Conservation (phyloP, 1,284 basidiomycete species). For the Puccinia novopanici region DNA sequence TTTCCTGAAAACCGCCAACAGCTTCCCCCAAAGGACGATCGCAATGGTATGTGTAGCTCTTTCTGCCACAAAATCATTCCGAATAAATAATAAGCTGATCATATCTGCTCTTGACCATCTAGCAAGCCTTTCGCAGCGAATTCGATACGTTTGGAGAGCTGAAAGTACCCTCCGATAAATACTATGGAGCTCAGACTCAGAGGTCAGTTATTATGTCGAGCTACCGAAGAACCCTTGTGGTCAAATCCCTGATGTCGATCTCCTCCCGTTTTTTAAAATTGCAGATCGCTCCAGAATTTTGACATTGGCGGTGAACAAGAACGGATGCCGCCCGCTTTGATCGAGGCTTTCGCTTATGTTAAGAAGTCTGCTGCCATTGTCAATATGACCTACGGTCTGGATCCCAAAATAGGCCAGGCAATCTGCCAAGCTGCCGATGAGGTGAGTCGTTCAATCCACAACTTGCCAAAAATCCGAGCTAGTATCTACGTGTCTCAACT, state of each 20-base stretch:
- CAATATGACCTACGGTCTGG: conserved; percentile 86
- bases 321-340: conserved; percentile 87
- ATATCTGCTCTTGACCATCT: not conserved
- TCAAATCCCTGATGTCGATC: not conserved
- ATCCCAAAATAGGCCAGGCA: conserved; percentile 81
- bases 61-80: not conserved
- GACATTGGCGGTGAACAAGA: conserved; percentile 95
- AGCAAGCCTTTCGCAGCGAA: conserved; percentile 61
- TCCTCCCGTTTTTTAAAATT: not conserved
- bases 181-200: conserved; percentile 99
- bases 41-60: not conserved
- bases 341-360: conserved; percentile 95
- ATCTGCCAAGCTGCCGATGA: conserved; percentile 95
- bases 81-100: not conserved
- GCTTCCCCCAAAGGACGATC: not conserved
- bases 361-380: conserved; percentile 96
- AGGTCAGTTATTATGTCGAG: conserved; percentile 64
- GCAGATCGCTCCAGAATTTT: conserved; percentile 91
- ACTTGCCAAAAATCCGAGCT: too few relatives aligned
- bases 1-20: not conserved
- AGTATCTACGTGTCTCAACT: too few relatives aligned
- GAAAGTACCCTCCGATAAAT: conserved; percentile 87
- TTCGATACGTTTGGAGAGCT: conserved; percentile 89
- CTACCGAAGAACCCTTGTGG: not conserved
- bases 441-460: conserved; percentile 63